Evolutionary conservation across 1,139 yeast species (phyloP), one percentile per base, ranked within the genome.

Genomic region (Yamadazyma triangularis): DNA sequence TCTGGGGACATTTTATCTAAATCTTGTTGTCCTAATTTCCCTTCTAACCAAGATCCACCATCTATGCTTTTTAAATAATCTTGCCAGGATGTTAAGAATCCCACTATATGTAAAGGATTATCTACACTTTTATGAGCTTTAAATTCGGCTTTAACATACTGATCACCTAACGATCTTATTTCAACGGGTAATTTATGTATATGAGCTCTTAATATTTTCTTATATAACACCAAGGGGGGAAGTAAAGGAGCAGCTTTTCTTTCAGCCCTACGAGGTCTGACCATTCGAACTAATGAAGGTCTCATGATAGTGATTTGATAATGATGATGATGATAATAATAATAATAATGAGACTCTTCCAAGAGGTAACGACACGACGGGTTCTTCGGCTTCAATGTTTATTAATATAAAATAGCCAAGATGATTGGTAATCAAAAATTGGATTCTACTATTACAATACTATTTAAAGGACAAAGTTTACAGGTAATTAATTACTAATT

Each of bases 71-170:
- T 74, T 36, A 86, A 70, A 49, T 91, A 91, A 46, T 86, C 89
- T 51, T 91, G 98, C 98, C 98, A 91, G 42, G 87, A 82, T 1
- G 95, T 77, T 40, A 91, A 69, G 48, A 91, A 91, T 9, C 96
- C 97, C 8, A 93, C 89, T 22, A 91, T 87, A 51, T 89, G 95
- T 23, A 88, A 67, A 1, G 98, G 97, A 53, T 91, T 88, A 45
- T 88, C 96, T 10, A 81, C 72, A 29, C 64, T 59, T 40, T 77
- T 75, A 58, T 93, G 98, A n/a, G 91, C 82, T 44, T 78, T 77
- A 64, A 91, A 91, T 58, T 91, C 98, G 16, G 81, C 75, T 51
- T 80, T 85, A 34, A 91, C 96, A 56, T 91, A 91, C 44, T 77
- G 73, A 54, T 91, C 96, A 4, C 98, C 98, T 22, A 91, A 68